These are phyloP conservation scores for Allium sativum DNA, from an alignment of 106 monocot genomes.

Conservation along the genomic window DNA sequence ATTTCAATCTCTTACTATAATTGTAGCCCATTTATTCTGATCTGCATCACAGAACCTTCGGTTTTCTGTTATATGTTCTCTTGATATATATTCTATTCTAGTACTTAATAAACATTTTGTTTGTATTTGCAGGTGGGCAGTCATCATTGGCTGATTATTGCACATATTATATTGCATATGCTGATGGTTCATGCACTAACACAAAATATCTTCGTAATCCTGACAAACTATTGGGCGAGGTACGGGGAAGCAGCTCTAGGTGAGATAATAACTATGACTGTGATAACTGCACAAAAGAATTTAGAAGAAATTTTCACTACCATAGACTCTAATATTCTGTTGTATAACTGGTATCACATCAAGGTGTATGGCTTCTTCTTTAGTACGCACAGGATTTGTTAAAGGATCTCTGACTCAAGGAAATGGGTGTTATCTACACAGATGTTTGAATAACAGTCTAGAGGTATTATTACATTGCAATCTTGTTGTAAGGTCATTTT, in stretches of 20 bases:
- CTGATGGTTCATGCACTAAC: slow-evolving; percentile 98
- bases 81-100: no score
- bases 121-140: slow-evolving; percentile 67
- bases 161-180: slow-evolving; percentile 96
- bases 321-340: background rate
- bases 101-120: background rate
- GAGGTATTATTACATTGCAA: slow-evolving; percentile 36
- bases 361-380: slow-evolving; percentile 96
- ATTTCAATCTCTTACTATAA: no score
- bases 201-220: slow-evolving; percentile 80
- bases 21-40: no score
- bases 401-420: slow-evolving; percentile 95
- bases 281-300: no score
- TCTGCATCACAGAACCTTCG: no score
- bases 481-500: no score
- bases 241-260: slow-evolving; percentile 92
- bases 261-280: slow-evolving; percentile 14
- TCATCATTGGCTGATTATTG: slow-evolving; percentile 99
- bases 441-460: slow-evolving; percentile 58
- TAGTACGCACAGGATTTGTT: slow-evolving; percentile 97
- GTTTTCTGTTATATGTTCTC: background rate
- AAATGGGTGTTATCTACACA: slow-evolving; percentile 97
- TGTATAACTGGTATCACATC: background rate
- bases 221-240: slow-evolving; percentile 95
- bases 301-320: no score